Evolutionary conservation across 73 alveolate species (phyloP).

Genomic region (Breviolum minutum): DNA sequence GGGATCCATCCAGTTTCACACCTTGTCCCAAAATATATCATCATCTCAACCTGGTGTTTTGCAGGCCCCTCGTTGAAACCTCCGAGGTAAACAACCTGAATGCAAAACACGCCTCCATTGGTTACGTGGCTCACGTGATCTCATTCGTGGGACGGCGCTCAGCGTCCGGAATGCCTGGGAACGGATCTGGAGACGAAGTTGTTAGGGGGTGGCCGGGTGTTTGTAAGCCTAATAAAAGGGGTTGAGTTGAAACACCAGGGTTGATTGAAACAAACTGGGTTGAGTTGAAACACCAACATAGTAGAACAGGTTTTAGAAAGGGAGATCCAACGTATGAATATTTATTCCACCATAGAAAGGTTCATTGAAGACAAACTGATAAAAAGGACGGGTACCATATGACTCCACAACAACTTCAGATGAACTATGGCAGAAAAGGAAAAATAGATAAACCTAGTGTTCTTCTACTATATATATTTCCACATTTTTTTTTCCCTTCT

Average conservation of each 20-base stretch:
- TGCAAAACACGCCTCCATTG: conserved; percentile 80
- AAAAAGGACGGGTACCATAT: too few relatives aligned
- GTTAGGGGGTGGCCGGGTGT: neutral
- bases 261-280: neutral
- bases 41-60: neutral
- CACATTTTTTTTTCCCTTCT: too few relatives aligned
- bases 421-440: too few relatives aligned
- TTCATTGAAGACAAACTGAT: too few relatives aligned
- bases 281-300: neutral
- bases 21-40: neutral
- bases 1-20: too few relatives aligned
- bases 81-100: conserved; percentile 70
- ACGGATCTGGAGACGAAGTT: too few relatives aligned
- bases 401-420: too few relatives aligned
- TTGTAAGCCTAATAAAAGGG: neutral
- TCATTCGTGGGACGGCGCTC: conserved; percentile 42
- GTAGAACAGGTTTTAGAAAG: too few relatives aligned
- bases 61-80: neutral
- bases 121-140: conserved; percentile 56
- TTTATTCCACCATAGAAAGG: too few relatives aligned
- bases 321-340: too few relatives aligned
- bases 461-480: too few relatives aligned
- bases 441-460: too few relatives aligned
- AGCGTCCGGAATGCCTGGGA: neutral
- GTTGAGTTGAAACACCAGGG: neutral